Percentiles rank a stretch among this genome's conserved stretches.
Evolutionary conservation across 352 stramenopile species (phyloP).

Genomic region (Phytopythium delawarense): DNA sequence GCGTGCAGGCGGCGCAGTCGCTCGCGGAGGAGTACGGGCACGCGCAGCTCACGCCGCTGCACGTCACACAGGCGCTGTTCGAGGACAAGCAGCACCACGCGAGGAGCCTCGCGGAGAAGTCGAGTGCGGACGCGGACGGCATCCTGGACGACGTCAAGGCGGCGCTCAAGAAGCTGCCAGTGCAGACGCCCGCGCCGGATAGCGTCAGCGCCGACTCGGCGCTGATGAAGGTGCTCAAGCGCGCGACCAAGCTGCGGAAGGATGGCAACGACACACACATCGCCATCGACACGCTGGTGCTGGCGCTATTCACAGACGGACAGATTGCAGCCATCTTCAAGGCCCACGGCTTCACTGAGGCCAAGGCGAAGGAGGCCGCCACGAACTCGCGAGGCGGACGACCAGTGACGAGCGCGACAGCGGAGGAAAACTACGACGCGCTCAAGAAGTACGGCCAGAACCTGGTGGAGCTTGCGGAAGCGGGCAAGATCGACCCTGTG

Average conservation of each 20-base stretch:
- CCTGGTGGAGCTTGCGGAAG: constrained; percentile 87
- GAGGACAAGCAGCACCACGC: constrained; percentile 55
- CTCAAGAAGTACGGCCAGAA: constrained; percentile 95
- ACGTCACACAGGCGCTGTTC: constrained; percentile 68
- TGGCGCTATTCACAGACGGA: constrained; percentile 67
- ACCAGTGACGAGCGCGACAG: constrained; percentile 67
- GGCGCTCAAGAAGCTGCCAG: constrained; percentile 65
- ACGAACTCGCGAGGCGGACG: constrained; percentile 55
- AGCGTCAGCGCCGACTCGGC: constrained; percentile 52
- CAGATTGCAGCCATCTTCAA: constrained; percentile 58
- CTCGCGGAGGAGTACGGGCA: constrained; percentile 66
- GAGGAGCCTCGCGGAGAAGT: constrained; percentile 41
- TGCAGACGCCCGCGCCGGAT: constrained; percentile 71
- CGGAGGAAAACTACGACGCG: constrained; percentile 92
- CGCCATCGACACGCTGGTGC: constrained; percentile 63
- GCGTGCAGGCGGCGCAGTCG: constrained; percentile 38
- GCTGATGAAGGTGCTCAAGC: constrained; percentile 77
- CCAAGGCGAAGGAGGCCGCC: constrained; percentile 59
- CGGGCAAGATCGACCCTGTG: constrained; percentile 97
- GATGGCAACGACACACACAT: constrained; percentile 81
- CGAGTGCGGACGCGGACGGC: constrained; percentile 41
- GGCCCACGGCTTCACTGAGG: constrained; percentile 58
- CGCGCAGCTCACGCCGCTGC: constrained; percentile 70
- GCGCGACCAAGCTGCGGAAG: constrained; percentile 76
- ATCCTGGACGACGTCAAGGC: constrained; percentile 42